Percentiles rank a stretch among this genome's conserved stretches.
Conservation (phyloP, 2,329 filamentous ascomycete species). For the Calonectria pauciramosa region DNA sequence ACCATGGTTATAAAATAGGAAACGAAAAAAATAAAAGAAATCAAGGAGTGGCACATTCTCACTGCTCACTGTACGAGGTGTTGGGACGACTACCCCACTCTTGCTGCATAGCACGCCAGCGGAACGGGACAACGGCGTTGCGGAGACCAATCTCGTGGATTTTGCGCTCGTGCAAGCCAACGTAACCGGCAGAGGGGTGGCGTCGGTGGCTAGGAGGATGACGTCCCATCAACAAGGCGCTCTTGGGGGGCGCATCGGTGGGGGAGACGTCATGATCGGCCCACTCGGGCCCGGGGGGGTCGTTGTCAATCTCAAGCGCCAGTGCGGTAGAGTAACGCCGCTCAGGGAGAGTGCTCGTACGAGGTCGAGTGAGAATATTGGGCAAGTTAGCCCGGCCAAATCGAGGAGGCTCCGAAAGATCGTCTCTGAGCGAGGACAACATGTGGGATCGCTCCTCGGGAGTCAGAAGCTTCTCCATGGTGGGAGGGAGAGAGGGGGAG, state of each 20-base stretch:
- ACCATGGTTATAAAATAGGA: constrained; percentile 6
- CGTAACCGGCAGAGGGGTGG: constrained; percentile 42
- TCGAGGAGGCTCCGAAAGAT: constrained; percentile 28
- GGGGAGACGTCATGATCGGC: constrained; percentile 35
- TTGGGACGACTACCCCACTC: constrained; percentile 41
- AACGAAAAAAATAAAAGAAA: not conserved
- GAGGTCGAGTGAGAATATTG: constrained; percentile 30
- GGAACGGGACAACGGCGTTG: constrained; percentile 44
- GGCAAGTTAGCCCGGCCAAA: constrained; percentile 34
- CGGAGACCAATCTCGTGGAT: constrained; percentile 45
- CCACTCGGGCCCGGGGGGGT: constrained; percentile 31
- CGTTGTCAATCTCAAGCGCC: constrained; percentile 40
- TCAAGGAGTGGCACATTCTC: not conserved
- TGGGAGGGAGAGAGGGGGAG: constrained; percentile 25
- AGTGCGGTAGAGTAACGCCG: constrained; percentile 45
- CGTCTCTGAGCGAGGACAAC: constrained; percentile 22
- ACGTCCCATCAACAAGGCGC: constrained; percentile 29
- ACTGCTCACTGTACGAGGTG: constrained; percentile 45
- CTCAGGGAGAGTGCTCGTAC: constrained; percentile 39
- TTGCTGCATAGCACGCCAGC: constrained; percentile 42
- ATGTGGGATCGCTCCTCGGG: constrained; percentile 30
- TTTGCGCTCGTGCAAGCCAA: constrained; percentile 43
- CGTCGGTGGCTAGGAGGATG: constrained; percentile 36
- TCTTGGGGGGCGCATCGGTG: constrained; percentile 38
- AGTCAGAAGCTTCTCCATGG: constrained; percentile 33